Evolutionary conservation across 2,329 filamentous ascomycete species (phyloP), one percentile per base, ranked within the genome.

Genomic region (Ophiostoma populinum): DNA sequence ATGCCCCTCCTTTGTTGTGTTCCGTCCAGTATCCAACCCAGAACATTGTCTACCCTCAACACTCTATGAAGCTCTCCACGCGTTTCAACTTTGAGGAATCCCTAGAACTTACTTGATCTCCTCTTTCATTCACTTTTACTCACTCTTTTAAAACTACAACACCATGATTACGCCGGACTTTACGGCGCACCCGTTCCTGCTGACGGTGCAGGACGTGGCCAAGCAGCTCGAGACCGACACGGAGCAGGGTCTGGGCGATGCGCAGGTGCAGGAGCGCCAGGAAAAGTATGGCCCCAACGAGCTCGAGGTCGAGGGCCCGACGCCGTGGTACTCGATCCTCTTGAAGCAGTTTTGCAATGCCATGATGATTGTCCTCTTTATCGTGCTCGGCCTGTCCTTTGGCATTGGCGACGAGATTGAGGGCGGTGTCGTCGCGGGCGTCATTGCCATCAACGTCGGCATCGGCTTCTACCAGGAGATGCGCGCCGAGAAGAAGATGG

Each of bases 311-410:
- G 74, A 65, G 15, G 71, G 67, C 19, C 69, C 68, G 19, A 73
- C 85, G 32, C 68, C 67, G 49, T 65, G 74, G 77, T 61, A 74
- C 47, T 85, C 75, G 46, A 80, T 85, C 27, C 57, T 85, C 31
- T 57, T 78, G 39, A 75, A 76, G 46, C 79, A 85, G 51, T 54
- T 82, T 16, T 69, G 74, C 49, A 85, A 85, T 60, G 78, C 79
- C 39, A 82, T 83, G 79, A 78, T 79, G 16, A 24, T 38, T 8
- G 36, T 83, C 32, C 66, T 87, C 34, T 62, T 80, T 36, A 77
- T 86, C 47, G 79, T 79, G 47, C 82, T 85, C 75, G 75, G 70
- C 30, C 63, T 75, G 26, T 73, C 69, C 41, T 80, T 77, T 51
- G 71, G 65, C 42, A 75, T 80, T 41, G 55, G 63, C 29, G 75